Conservation (phyloP, 129 eudicot species). For the Erigeron canadensis region DNA sequence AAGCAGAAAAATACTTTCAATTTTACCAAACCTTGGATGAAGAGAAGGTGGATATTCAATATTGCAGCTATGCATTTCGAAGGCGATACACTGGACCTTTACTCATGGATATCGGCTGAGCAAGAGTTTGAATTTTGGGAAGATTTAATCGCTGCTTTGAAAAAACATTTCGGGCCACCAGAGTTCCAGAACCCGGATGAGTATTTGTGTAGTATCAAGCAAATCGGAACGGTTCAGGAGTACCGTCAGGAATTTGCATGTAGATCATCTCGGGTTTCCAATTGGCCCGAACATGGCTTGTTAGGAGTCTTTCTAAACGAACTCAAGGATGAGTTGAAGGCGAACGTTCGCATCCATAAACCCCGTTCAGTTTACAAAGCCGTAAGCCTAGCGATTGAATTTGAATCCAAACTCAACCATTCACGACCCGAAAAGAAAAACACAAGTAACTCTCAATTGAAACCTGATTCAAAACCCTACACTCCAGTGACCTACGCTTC, state of each 20-base stretch:
- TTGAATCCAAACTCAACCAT: too few relatives aligned
- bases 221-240: neutral
- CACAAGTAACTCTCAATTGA: too few relatives aligned
- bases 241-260: neutral
- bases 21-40: neutral
- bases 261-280: neutral
- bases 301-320: neutral
- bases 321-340: too few relatives aligned
- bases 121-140: neutral
- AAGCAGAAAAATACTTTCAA: neutral
- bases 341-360: too few relatives aligned
- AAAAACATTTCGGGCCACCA: neutral
- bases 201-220: neutral
- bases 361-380: too few relatives aligned
- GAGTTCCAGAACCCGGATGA: constrained; percentile 4
- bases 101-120: too few relatives aligned
- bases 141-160: neutral
- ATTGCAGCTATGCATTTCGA: too few relatives aligned
- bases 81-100: too few relatives aligned
- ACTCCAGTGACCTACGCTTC: too few relatives aligned
- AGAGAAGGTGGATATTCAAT: neutral
- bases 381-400: too few relatives aligned
- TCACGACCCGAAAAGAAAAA: too few relatives aligned
- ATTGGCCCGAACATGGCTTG: neutral
- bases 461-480: too few relatives aligned